Evolutionary conservation across 306 rosid genomes (phyloP), one percentile per base, ranked within the genome.

Genomic region (Potentilla sterilis): DNA sequence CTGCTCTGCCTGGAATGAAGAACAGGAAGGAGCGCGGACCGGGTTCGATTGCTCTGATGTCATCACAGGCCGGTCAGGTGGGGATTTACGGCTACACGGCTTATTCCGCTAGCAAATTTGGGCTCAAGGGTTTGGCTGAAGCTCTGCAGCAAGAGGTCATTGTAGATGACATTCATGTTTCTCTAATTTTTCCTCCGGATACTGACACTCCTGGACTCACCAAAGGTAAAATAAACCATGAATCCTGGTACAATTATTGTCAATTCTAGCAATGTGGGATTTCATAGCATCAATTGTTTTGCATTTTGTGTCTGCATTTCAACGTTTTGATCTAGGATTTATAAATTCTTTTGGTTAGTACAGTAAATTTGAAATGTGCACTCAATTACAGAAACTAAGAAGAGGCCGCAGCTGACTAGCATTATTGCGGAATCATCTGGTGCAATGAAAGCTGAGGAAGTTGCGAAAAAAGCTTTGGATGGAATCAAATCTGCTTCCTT

Each of bases 51-150:
- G 93, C 96, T 55, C 78, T 94, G 28, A 87, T 90, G 84, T 90
- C 98, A 2, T 94, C 98, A 9, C 98, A 94, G 78, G 98, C 96
- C 7, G 98, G 96, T 79, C 98, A 92, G 93, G 98, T 90, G 58
- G 98, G 98, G 12, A 84, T 95, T 75, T 95, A 87, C 74, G 97
- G 98, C 21, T 95, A 95, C 78, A 88, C 89, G 10, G 98, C 95
- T 28, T 95, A 95, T 80, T 89, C 97, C 0, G 96, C 97, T 13
- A 92, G 92, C 81, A 95, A 92, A 77, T 92, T 95, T 82, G 98
- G 89, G 47, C 95, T 94, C 10, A 86, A 95, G 55, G 98, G 98
- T 75, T 83, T 94, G 72, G 98, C 95, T 7, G 96, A 92, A 75
- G 85, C 98, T 15, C 80, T 95, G 80, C 98, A 95, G 49, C 98